These are phyloP conservation scores for Pochonia chlamydosporia DNA, from an alignment of 2,329 filamentous ascomycete genomes.

Conservation along the genomic window DNA sequence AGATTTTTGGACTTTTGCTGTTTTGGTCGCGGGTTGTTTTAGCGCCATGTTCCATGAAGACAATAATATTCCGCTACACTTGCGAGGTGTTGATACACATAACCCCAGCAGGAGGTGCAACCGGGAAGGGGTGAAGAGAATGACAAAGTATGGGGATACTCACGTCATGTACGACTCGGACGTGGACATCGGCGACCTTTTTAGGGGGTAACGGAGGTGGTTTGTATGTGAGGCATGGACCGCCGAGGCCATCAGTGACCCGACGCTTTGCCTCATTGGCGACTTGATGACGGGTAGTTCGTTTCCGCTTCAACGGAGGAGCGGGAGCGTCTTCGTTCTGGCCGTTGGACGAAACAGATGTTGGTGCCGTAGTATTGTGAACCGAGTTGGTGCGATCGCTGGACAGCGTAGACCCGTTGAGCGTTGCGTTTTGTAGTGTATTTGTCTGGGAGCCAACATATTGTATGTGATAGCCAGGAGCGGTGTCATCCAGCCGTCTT, in stretches of 20 bases:
- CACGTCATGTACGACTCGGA: constrained; percentile 59
- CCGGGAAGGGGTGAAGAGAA: background rate
- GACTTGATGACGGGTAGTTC: constrained; percentile 69
- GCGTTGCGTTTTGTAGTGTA: constrained; percentile 61
- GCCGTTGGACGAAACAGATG: constrained; percentile 61
- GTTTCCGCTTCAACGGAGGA: constrained; percentile 90
- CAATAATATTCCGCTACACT: background rate
- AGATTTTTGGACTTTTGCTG: constrained; percentile 46
- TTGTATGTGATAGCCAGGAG: constrained; percentile 68
- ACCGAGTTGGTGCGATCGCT: constrained; percentile 78
- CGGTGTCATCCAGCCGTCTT: constrained; percentile 59
- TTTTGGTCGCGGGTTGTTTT: no score
- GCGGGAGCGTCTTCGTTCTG: constrained; percentile 60
- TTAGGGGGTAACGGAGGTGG: constrained; percentile 84
- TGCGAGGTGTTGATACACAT: background rate
- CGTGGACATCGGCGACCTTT: constrained; percentile 76
- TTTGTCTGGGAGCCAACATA: constrained; percentile 66
- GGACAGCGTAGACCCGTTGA: constrained; percentile 66
- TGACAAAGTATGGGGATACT: no score
- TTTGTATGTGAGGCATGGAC: constrained; percentile 72
- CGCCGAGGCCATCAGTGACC: constrained; percentile 63
- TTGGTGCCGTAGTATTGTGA: constrained; percentile 81
- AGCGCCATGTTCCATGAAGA: constrained; percentile 1
- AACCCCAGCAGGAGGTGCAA: no score
- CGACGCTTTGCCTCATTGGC: constrained; percentile 77